Base-by-base conservation (phyloP, 805 yeast genomes). In the Helenozyma rhizophorensis region DNA sequence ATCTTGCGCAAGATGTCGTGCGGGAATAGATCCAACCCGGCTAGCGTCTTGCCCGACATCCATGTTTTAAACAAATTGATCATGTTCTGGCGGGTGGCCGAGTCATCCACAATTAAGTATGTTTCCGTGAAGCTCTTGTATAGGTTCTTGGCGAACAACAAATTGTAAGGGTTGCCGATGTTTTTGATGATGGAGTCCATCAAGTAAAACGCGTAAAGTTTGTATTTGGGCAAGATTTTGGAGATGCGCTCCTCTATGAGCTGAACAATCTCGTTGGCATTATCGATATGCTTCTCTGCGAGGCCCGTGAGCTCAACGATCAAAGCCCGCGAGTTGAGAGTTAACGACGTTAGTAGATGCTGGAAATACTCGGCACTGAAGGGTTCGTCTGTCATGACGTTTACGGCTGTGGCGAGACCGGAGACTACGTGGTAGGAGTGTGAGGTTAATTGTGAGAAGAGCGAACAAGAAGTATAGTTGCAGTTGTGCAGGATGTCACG, bases 11-110 rank as follows among this genome's bases (percentile, higher is more conserved):
- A 38, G 1, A 56, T 44, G 1, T 48, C 50, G 8, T 30, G 40
- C 7, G 65, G 65, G 35, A 66, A 66, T 8, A 63, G 34, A 14
- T 60, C 61, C 23, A 48, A 33, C 6, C 69, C 70, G 1, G 61
- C 49, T 21, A 41, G 52, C 15, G 69, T 61, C 27, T 52, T 48
- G 12, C 60, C 66, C 11, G 42, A 43, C 25, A 53, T 38, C 72
- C 72, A 66, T 6, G 71, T 65, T 32, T 60, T 57, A 50, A 64
- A 65, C 36, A 66, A 47, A 40, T 62, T 62, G 33, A 65, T 64
- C 39, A 66, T 47, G 37, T 50, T 47, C 39, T 61, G 69, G 38
- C 72, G 47, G 12, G 69, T 62, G 13, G 54, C 48, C 2, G 61
- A 58, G 42, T 65, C 70, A 23, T 65, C 56, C 27, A 64, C 68